Percentiles rank a stretch among this genome's conserved stretches.
These are phyloP conservation scores for Fusarium oxysporum DNA, from an alignment of 2,329 filamentous ascomycete species.

Conservation along the genomic window DNA sequence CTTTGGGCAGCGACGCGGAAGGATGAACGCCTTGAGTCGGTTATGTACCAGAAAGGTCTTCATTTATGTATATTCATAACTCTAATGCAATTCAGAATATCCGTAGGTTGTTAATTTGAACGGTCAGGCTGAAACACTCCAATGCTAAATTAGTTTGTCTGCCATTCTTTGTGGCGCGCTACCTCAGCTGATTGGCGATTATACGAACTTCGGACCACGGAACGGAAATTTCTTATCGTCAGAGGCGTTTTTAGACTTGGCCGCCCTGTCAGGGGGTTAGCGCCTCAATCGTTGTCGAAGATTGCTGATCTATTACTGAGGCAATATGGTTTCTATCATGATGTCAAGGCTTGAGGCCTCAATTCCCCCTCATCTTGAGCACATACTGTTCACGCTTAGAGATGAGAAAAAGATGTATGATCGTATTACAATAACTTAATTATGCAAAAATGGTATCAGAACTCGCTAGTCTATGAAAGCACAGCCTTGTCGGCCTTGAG, in stretches of 20 bases:
- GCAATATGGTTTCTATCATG: background rate
- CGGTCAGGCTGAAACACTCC: background rate
- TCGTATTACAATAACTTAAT: constrained; percentile 4
- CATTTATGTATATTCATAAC: background rate
- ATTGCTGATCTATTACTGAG: background rate
- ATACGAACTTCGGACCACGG: background rate
- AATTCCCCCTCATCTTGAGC: background rate
- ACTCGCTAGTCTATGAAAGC: constrained; percentile 9
- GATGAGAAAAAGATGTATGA: background rate
- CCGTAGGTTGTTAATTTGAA: background rate
- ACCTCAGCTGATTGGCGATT: background rate
- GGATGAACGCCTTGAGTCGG: no score
- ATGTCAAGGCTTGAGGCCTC: background rate
- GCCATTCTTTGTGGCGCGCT: background rate
- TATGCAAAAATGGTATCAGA: constrained; percentile 16
- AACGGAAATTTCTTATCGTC: background rate
- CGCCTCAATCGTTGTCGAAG: no score
- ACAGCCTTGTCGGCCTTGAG: constrained; percentile 30
- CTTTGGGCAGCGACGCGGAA: background rate
- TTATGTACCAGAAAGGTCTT: background rate
- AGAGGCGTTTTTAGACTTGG: background rate
- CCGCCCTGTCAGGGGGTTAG: background rate
- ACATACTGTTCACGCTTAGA: background rate
- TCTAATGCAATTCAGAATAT: background rate
- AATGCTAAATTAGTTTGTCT: background rate